Conservation (phyloP, 352 stramenopile genomes). For the Paralagenidium karlingii region DNA sequence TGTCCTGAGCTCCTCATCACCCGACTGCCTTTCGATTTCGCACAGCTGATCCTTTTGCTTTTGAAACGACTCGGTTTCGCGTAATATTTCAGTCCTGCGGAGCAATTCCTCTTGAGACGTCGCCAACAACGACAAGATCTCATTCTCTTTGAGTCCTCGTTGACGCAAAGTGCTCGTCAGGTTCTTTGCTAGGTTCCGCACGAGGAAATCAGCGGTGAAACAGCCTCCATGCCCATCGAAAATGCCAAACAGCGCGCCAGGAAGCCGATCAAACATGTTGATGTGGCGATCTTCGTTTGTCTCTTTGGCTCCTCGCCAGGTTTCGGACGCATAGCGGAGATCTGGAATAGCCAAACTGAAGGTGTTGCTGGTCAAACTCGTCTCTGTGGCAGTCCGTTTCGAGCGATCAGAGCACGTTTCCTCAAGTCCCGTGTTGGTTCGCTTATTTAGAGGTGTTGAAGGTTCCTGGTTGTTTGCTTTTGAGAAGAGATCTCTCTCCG, state of each 20-base stretch:
- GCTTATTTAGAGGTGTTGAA: too few species aligned
- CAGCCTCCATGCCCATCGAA: slow-evolving; percentile 48
- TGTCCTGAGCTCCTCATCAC: slow-evolving; percentile 1
- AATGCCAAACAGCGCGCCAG: slow-evolving; percentile 35
- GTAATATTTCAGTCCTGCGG: slow-evolving; percentile 7
- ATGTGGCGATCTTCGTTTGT: slow-evolving; percentile 50
- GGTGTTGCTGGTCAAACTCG: neutral
- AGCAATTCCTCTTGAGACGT: neutral
- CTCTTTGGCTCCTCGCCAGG: slow-evolving; percentile 31
- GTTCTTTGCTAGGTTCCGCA: slow-evolving; percentile 24
- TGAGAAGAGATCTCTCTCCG: too few species aligned
- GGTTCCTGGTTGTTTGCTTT: too few species aligned
- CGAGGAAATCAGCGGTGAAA: slow-evolving; percentile 32
- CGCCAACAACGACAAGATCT: slow-evolving; percentile 6
- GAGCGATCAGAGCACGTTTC: too few species aligned
- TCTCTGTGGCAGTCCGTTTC: too few species aligned
- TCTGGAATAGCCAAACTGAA: slow-evolving; percentile 14
- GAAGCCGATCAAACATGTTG: slow-evolving; percentile 13
- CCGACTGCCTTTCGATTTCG: slow-evolving; percentile 4
- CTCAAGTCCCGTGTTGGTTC: too few species aligned
- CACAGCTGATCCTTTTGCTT: slow-evolving; percentile 17
- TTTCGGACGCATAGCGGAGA: slow-evolving; percentile 37
- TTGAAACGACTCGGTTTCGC: slow-evolving; percentile 13
- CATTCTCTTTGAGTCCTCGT: slow-evolving; percentile 9
- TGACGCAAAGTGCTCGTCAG: slow-evolving; percentile 14